Conservation (phyloP, 495 filamentous ascomycete species). For the Hypoxylon cercidicola region DNA sequence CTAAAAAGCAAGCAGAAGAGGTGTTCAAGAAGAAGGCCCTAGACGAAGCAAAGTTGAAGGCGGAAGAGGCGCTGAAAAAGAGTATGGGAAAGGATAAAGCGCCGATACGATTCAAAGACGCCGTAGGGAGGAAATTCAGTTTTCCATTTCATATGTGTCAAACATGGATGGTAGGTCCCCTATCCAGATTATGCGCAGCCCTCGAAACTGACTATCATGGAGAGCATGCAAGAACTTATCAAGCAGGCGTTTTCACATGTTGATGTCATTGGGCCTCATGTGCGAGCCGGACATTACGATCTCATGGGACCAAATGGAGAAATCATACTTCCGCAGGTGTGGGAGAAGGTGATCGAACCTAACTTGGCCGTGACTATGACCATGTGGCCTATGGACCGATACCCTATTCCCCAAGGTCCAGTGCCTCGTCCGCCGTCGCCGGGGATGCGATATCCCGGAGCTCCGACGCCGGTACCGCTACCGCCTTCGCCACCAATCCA, state of each 20-base stretch:
- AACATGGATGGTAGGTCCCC: constrained; percentile 82
- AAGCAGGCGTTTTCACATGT: constrained; percentile 89
- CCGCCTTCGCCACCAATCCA: background rate
- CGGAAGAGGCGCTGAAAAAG: constrained; percentile 62
- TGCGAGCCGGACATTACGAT: constrained; percentile 89
- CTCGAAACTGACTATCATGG: constrained; percentile 50
- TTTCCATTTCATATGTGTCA: constrained; percentile 84
- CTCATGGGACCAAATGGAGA: constrained; percentile 85
- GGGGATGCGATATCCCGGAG: background rate
- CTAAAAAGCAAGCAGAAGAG: constrained; percentile 33
- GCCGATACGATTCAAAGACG: constrained; percentile 84
- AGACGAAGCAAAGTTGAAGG: constrained; percentile 57
- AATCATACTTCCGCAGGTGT: constrained; percentile 87
- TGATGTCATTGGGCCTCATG: constrained; percentile 82
- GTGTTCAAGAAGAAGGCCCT: constrained; percentile 56
- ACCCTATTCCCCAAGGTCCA: constrained; percentile 19
- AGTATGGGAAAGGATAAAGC: constrained; percentile 54
- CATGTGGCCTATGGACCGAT: constrained; percentile 86
- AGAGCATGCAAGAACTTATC: constrained; percentile 90
- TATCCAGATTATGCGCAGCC: background rate
- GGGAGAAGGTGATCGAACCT: constrained; percentile 86
- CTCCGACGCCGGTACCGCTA: background rate
- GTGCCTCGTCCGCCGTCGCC: background rate
- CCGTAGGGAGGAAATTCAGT: constrained; percentile 84
- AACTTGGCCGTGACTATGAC: constrained; percentile 94